Percentiles rank a stretch among this genome's conserved stretches.
These are phyloP conservation scores for Fistulifera pelliculosa DNA, from an alignment of 108 stramenopile species.

Conservation along the genomic window DNA sequence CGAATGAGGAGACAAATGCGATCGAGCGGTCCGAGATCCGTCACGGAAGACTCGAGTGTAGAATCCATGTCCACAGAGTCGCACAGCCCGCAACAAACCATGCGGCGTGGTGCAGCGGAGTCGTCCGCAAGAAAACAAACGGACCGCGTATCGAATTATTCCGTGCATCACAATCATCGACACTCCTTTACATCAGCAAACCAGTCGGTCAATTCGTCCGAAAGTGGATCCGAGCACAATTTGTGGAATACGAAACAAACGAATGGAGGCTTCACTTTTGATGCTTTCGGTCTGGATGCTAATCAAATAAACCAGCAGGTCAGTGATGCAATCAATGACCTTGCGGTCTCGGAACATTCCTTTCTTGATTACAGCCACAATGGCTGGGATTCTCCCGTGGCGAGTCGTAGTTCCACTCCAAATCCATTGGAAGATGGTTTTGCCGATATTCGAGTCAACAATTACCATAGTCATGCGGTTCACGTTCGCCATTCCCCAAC, in stretches of 20 bases:
- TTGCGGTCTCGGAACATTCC: slow-evolving; percentile 23
- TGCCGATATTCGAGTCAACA: slow-evolving; percentile 28
- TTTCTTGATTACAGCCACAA: slow-evolving; percentile 17
- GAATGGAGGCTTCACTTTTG: slow-evolving; percentile 50
- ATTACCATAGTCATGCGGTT: slow-evolving; percentile 2
- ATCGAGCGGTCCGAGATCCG: no score
- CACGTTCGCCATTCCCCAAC: slow-evolving; percentile 5
- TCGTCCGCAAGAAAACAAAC: background rate
- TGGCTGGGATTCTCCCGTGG: slow-evolving; percentile 31
- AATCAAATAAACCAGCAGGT: slow-evolving; percentile 59
- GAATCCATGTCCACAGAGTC: background rate
- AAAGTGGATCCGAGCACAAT: slow-evolving; percentile 11
- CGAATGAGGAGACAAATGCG: slow-evolving; percentile 18
- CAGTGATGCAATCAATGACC: slow-evolving; percentile 53
- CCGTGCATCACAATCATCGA: background rate
- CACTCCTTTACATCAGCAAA: background rate
- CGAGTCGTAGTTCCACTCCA: slow-evolving; percentile 16
- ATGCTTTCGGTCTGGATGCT: slow-evolving; percentile 59
- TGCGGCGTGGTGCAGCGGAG: background rate
- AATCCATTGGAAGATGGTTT: slow-evolving; percentile 21
- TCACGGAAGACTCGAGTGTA: slow-evolving; percentile 2
- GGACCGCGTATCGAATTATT: slow-evolving; percentile 1
- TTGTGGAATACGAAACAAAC: slow-evolving; percentile 18
- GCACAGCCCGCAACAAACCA: no score
- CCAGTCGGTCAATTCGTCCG: slow-evolving; percentile 4